Evolutionary conservation across 2,329 filamentous ascomycete species (phyloP), one percentile per base, ranked within the genome.

Genomic region (Decorospora gaudefroyi): DNA sequence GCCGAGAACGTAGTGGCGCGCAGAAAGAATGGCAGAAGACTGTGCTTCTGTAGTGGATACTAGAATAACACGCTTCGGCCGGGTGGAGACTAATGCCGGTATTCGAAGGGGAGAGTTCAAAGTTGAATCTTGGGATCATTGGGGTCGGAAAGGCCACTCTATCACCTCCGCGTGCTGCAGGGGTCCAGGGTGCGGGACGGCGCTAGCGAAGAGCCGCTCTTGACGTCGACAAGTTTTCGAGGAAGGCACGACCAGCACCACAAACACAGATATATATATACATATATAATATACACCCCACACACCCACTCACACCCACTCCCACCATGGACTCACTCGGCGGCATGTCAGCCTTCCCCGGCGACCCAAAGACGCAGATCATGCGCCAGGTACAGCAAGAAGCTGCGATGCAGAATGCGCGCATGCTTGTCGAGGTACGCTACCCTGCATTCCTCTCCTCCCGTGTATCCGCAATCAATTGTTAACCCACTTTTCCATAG

Each of bases 371-470:
- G 55, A 71, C 69, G 51, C 63, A 70, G 38, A 65, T 78, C 45
- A 78, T 78, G 73, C 73, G 76, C 57, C 75, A 78, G 65, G 69
- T 79, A 50, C 74, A 75, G 52, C 76, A 79, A 68, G 75, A 78
- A 67, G 71, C 74, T 42, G 77, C 76, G 36, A 71, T 79, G 54
- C 66, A 71, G 46, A 79, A 79, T 57, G 77, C 76, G 41, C 71
- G 75, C 52, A 68, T 72, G 60, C 68, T 80, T 8, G 75, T 79
- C 49, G 76, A 78, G 28, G 46, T 49, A 26, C 16, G 18, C n/a
- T 6, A 12, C 5, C 16, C 15, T 23, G 10, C 13, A 18, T 27
- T 11, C 15, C 22, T 10, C 15, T n/a, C 5, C 18, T 32, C 17
- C 10, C 21, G 9, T n/a, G 13, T 10, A 13, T n/a, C n/a, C 3